Percentiles rank a stretch among this genome's conserved stretches.
Evolutionary conservation across 306 rosid species (phyloP).

Genomic region (Ziziphus jujuba): DNA sequence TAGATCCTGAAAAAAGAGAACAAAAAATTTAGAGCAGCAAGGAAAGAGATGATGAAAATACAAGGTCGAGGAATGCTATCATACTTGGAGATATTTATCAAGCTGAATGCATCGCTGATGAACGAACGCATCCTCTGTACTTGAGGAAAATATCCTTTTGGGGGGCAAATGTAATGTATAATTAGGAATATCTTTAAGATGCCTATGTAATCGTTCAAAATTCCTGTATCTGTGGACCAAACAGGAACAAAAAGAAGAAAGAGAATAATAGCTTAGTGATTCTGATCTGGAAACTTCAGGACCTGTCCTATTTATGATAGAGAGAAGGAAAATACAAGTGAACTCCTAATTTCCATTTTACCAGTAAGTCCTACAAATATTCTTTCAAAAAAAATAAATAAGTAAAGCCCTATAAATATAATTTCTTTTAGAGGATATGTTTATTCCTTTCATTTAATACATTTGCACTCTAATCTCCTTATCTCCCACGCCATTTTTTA

Average conservation of each 20-base stretch:
- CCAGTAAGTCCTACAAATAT: too few relatives aligned
- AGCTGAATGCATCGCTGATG: slow-evolving; percentile 97
- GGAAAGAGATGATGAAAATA: slow-evolving; percentile 8
- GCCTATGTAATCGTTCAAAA: slow-evolving; percentile 89
- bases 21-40: slow-evolving; percentile 23
- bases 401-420: too few relatives aligned
- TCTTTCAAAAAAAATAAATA: too few relatives aligned
- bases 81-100: slow-evolving; percentile 90
- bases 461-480: not conserved
- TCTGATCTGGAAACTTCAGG: slow-evolving; percentile 14
- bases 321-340: too few relatives aligned
- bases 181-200: slow-evolving; percentile 93
- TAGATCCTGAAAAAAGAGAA: slow-evolving; percentile 63
- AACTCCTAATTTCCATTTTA: too few relatives aligned
- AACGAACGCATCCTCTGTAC: slow-evolving; percentile 97
- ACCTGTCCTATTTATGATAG: not conserved
- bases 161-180: slow-evolving; percentile 89
- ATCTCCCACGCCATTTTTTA: not conserved
- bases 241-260: slow-evolving; percentile 21
- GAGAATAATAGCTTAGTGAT: slow-evolving; percentile 8
- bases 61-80: slow-evolving; percentile 12
- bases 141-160: slow-evolving; percentile 97
- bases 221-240: slow-evolving; percentile 72
- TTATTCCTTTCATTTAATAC: not conserved
- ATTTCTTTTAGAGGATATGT: not conserved